These are phyloP conservation scores for Papilionanthe hybrid DNA, from an alignment of 116 monocot genomes.

Conservation along the genomic window DNA sequence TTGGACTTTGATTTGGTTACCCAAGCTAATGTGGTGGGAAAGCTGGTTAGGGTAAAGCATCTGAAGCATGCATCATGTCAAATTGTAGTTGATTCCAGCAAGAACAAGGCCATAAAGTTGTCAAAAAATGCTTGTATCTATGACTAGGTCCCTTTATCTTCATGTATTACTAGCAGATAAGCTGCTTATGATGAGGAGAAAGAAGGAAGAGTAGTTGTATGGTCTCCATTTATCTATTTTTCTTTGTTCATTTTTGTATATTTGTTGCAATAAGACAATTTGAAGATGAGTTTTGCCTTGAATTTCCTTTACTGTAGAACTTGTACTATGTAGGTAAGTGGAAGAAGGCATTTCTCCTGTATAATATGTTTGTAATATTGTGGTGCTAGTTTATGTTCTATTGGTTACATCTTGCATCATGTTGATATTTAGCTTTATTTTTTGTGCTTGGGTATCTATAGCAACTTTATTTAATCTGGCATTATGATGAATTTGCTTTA, in stretches of 20 bases:
- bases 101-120: slow-evolving; percentile 54
- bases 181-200: not conserved
- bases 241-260: not conserved
- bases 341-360: not conserved
- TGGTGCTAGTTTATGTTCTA: no score
- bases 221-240: not conserved
- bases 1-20: slow-evolving; percentile 58
- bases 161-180: not conserved
- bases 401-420: no score
- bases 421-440: no score
- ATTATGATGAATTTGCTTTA: no score
- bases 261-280: slow-evolving; percentile 1
- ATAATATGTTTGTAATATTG: not conserved
- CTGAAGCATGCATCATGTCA: slow-evolving; percentile 47
- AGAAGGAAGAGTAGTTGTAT: not conserved
- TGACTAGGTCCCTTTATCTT: slow-evolving; percentile 1
- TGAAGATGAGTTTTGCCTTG: not conserved
- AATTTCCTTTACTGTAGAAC: not conserved
- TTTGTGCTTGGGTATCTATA: no score
- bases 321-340: not conserved
- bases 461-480: no score
- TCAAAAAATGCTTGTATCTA: slow-evolving; percentile 48
- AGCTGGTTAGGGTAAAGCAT: slow-evolving; percentile 75
- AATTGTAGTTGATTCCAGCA: slow-evolving; percentile 38
- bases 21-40: slow-evolving; percentile 75